Evolutionary conservation across 2,329 filamentous ascomycete species (phyloP).

Genomic region (Diaporthe humulicola): DNA sequence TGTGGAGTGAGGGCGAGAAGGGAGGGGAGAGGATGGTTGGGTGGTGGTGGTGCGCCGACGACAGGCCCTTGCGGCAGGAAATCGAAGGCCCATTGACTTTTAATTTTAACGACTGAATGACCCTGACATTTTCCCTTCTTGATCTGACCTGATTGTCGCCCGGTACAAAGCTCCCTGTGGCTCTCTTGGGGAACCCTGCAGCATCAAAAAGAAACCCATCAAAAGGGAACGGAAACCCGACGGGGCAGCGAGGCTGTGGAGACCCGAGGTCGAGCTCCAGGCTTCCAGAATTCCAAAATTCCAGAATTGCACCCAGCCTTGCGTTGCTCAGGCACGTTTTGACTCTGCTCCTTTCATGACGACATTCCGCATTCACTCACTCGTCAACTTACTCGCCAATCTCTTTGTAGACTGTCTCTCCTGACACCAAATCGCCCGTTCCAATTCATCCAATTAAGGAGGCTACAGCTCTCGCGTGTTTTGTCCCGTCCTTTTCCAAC

Average conservation of each 20-base stretch:
- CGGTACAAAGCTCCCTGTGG: not conserved
- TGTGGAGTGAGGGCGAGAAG: not conserved
- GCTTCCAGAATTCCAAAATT: conserved; percentile 5
- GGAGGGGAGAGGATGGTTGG: not conserved
- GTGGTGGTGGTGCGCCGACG: not conserved
- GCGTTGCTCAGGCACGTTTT: conserved; percentile 22
- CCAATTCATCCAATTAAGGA: not conserved
- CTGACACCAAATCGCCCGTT: conserved; percentile 8
- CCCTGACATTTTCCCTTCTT: not conserved
- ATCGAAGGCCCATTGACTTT: conserved; percentile 19
- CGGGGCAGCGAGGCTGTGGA: conserved; percentile 26
- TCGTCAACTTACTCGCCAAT: conserved; percentile 16
- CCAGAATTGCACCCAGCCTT: conserved; percentile 30
- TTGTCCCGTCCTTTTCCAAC: not conserved
- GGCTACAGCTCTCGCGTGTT: conserved; percentile 4
- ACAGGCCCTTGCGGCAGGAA: conserved; percentile 13
- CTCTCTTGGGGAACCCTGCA: not conserved
- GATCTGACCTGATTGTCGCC: not conserved
- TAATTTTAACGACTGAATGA: conserved; percentile 24
- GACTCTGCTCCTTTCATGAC: conserved; percentile 32
- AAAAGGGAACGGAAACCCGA: not conserved
- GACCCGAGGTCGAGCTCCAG: conserved; percentile 6
- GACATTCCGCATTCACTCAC: conserved; percentile 26
- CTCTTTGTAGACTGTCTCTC: conserved; percentile 14
- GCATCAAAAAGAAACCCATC: not conserved